A percentile compares a stretch with the other conserved stretches of the same genome.
Conservation (phyloP, 2,329 filamentous ascomycete species). For the Fusarium sp. region DNA sequence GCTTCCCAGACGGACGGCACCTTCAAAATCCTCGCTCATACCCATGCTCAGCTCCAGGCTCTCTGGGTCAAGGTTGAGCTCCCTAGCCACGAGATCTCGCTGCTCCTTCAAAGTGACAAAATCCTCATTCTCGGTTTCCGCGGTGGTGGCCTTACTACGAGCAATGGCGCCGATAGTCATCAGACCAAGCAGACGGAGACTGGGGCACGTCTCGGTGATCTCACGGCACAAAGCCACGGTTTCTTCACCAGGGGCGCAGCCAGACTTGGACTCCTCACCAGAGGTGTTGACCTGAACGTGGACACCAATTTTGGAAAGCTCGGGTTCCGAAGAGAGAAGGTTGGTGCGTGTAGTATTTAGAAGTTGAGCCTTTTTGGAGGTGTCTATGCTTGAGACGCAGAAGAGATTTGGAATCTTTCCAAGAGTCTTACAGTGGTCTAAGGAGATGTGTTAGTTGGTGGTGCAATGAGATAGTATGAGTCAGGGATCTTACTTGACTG, state of each 20-base stretch:
- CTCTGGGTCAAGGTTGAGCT: slow-evolving; percentile 58
- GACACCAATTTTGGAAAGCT: slow-evolving; percentile 68
- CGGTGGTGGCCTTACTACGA: slow-evolving; percentile 76
- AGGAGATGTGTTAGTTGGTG: slow-evolving; percentile 11
- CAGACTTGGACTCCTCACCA: slow-evolving; percentile 86
- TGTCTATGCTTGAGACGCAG: slow-evolving; percentile 92
- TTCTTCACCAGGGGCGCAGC: slow-evolving; percentile 74
- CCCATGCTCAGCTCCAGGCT: slow-evolving; percentile 94
- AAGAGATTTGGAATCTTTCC: slow-evolving; percentile 89
- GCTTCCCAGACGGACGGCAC: slow-evolving; percentile 84
- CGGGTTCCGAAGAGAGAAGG: slow-evolving; percentile 56
- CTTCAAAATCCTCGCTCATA: slow-evolving; percentile 97
- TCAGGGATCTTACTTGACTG: slow-evolving; percentile 69
- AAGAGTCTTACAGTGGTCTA: slow-evolving; percentile 89
- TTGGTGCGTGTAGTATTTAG: slow-evolving; percentile 80
- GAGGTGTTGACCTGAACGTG: slow-evolving; percentile 98
- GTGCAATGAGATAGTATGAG: not conserved
- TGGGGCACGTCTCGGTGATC: slow-evolving; percentile 76
- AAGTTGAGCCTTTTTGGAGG: slow-evolving; percentile 84
- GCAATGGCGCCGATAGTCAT: slow-evolving; percentile 99
- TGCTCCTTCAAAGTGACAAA: slow-evolving; percentile 77
- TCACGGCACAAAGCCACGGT: slow-evolving; percentile 73
- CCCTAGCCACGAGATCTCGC: slow-evolving; percentile 74
- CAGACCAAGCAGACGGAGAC: slow-evolving; percentile 79
- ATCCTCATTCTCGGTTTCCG: slow-evolving; percentile 90